A percentile compares a stretch with the other conserved stretches of the same genome.
phyloP scores from a whole-genome alignment of 306 rosid genomes.

The Quercus alba region DNA sequence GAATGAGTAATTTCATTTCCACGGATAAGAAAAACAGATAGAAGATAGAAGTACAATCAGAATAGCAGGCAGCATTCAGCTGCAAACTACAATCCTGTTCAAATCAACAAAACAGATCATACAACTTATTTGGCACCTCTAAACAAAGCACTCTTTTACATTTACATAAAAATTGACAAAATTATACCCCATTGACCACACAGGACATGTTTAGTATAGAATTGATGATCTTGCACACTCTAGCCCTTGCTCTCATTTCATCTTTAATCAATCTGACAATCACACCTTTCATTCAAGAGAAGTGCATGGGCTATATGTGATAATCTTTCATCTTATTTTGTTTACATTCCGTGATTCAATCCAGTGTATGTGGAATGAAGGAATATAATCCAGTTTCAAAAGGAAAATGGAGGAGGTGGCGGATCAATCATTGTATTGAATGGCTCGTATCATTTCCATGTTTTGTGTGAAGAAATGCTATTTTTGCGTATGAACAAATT shows the following conservation, averaged over 20 bases:
- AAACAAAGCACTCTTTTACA: no score
- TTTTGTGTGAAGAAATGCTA: not conserved
- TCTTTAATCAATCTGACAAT: not conserved
- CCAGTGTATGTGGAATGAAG: not conserved
- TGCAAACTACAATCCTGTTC: no score
- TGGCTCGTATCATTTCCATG: not conserved
- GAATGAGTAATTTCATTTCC: no score
- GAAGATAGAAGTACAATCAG: no score
- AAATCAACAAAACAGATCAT: no score
- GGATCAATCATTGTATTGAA: not conserved
- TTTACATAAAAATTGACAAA: no score
- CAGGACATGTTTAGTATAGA: no score
- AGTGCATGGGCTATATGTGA: not conserved
- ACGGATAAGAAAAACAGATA: no score
- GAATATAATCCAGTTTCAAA: not conserved
- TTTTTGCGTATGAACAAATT: not conserved
- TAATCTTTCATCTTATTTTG: not conserved
- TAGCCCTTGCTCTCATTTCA: no score
- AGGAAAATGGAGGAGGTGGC: not conserved
- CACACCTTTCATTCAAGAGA: not conserved
- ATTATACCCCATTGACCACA: no score
- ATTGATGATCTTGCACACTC: not conserved
- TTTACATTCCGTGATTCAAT: not conserved
- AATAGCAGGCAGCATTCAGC: no score
- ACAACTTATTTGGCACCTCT: no score